Percentiles rank a stretch among this genome's conserved stretches.
phyloP scores from a whole-genome alignment of 106 monocot genomes.

The Vanilla planifolia region DNA sequence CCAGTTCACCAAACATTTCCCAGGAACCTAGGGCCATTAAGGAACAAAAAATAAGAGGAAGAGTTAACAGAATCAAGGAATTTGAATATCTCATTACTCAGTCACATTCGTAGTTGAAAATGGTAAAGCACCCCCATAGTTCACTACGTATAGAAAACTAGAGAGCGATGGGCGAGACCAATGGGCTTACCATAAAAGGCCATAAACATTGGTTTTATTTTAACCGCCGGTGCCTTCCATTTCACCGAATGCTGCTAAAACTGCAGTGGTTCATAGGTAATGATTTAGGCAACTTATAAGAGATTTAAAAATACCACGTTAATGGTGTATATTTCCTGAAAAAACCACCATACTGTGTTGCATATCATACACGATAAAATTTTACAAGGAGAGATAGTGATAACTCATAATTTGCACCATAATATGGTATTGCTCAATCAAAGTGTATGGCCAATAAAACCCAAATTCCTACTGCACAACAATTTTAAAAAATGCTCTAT shows the following conservation, averaged over 20 bases:
- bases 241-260: conserved; percentile 11
- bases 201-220: conserved; percentile 27
- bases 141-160: not conserved
- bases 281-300: too few species aligned
- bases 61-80: not conserved
- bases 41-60: not conserved
- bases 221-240: conserved; percentile 62
- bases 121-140: not conserved
- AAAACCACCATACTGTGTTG: too few species aligned
- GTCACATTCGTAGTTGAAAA: not conserved
- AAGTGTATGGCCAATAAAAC: too few species aligned
- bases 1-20: conserved; percentile 2
- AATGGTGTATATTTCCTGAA: too few species aligned
- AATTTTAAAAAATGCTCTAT: too few species aligned
- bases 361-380: too few species aligned
- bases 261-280: conserved; percentile 8
- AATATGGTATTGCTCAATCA: too few species aligned
- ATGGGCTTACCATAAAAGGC: conserved; percentile 41
- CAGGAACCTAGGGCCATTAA: not conserved
- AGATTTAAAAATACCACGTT: too few species aligned
- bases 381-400: too few species aligned
- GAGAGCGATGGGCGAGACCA: not conserved
- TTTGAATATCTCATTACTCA: not conserved
- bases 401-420: too few species aligned
- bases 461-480: too few species aligned